Evolutionary conservation across 805 yeast species (phyloP).

Genomic region (Tetrapisispora iriomotensis): DNA sequence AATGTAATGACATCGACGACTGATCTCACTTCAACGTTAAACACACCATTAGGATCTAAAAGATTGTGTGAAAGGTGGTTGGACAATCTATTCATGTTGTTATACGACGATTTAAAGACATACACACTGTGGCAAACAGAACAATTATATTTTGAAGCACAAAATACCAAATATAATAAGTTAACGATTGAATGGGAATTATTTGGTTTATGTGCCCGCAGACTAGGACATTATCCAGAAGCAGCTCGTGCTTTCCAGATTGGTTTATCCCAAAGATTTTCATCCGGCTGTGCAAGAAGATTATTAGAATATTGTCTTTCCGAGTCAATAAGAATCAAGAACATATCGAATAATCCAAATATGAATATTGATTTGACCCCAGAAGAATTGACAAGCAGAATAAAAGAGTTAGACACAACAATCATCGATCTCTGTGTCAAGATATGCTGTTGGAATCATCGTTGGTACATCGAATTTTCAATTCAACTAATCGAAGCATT

Average conservation of each 20-base stretch:
- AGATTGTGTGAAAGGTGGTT: constrained; percentile 71
- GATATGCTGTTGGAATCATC: constrained; percentile 91
- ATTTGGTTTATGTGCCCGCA: constrained; percentile 72
- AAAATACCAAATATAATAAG: constrained; percentile 68
- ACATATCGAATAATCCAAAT: constrained; percentile 7
- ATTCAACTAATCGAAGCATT: constrained; percentile 53
- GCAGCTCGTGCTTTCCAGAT: constrained; percentile 76
- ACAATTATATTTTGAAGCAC: constrained; percentile 77
- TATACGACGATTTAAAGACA: constrained; percentile 68
- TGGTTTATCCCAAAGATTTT: constrained; percentile 65
- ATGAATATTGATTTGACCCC: constrained; percentile 21
- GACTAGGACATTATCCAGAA: constrained; percentile 79
- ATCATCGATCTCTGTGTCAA: constrained; percentile 65
- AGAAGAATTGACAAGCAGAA: constrained; percentile 27
- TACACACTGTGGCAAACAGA: constrained; percentile 94
- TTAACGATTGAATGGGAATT: constrained; percentile 87
- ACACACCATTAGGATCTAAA: constrained; percentile 44
- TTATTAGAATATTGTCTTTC: constrained; percentile 54
- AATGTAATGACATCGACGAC: neutral
- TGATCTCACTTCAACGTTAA: constrained; percentile 4
- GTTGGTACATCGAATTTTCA: constrained; percentile 93
- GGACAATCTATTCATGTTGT: constrained; percentile 58
- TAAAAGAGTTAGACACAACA: constrained; percentile 36
- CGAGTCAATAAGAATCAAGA: constrained; percentile 33
- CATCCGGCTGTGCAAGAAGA: constrained; percentile 69